A percentile compares a stretch with the other conserved stretches of the same genome.
Evolutionary conservation across 345 rosid genomes (phyloP).

Genomic region (Rubroshorea leprosula): DNA sequence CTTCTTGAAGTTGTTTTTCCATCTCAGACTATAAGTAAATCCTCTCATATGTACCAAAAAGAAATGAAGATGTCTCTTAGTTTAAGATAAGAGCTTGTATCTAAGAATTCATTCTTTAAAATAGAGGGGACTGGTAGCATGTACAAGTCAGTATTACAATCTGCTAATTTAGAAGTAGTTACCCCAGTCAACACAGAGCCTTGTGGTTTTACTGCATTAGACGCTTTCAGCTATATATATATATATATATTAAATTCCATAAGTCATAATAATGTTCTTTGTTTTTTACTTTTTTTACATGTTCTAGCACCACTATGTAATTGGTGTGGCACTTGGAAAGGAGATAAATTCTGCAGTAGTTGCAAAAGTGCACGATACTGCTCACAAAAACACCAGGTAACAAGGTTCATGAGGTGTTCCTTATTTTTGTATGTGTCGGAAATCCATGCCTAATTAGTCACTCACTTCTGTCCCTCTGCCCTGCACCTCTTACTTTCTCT

Average conservation of each 20-base stretch:
- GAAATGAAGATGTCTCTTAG: not conserved
- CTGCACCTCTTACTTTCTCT: constrained; percentile 14
- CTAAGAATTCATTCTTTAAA: not conserved
- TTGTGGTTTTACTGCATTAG: not conserved
- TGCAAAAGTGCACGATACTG: constrained; percentile 75
- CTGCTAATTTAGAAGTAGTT: not conserved
- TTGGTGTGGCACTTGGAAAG: constrained; percentile 98
- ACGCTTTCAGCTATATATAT: not conserved
- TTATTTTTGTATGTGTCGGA: no score
- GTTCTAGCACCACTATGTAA: constrained; percentile 57
- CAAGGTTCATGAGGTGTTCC: not conserved
- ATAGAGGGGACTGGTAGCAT: not conserved
- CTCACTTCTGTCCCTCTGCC: not conserved
- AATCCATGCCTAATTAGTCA: not conserved
- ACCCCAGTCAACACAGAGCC: not conserved
- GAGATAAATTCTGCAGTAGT: constrained; percentile 65
- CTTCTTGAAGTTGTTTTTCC: not conserved
- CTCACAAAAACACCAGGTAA: constrained; percentile 77
- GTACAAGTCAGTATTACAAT: not conserved
- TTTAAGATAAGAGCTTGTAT: not conserved
- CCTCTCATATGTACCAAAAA: not conserved
- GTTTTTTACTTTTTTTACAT: constrained; percentile 11
- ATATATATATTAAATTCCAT: not conserved
- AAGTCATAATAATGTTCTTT: not conserved
- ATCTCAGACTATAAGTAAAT: not conserved